Percentiles rank a stretch among this genome's conserved stretches.
Evolutionary conservation across 805 yeast genomes (phyloP).

Genomic region (Metschnikowia amazonensis): DNA sequence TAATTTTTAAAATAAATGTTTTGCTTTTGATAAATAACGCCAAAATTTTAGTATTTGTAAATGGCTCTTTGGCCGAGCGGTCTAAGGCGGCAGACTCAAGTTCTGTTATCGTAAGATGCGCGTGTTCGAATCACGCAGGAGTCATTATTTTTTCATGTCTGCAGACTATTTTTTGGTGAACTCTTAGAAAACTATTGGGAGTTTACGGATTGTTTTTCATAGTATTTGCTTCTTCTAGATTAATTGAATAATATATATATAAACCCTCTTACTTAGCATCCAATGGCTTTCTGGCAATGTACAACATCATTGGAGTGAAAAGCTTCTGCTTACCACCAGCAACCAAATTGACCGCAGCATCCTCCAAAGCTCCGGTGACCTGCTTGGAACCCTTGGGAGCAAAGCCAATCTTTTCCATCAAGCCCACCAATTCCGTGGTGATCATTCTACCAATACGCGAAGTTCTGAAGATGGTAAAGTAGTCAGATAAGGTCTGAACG

Average conservation of each 20-base stretch:
- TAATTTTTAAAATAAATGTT: too few relatives aligned
- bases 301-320: conserved; percentile 98
- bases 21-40: too few relatives aligned
- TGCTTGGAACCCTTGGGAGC: conserved; percentile 89
- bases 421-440: conserved; percentile 75
- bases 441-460: conserved; percentile 79
- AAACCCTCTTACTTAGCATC: conserved; percentile 13
- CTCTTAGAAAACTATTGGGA: background rate
- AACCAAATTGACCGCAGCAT: conserved; percentile 93
- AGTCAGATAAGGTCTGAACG: conserved; percentile 72
- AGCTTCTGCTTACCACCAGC: conserved; percentile 86
- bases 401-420: conserved; percentile 78
- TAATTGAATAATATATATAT: background rate
- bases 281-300: conserved; percentile 78
- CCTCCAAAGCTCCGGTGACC: conserved; percentile 91
- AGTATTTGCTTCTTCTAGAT: background rate
- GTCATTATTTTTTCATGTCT: conserved; percentile 15
- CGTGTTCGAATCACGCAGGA: conserved; percentile 24
- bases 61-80: conserved; percentile 22
- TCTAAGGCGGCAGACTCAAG: conserved; percentile 22
- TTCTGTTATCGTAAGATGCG: conserved; percentile 24
- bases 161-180: background rate
- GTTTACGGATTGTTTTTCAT: background rate
- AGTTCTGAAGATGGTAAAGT: conserved; percentile 84
- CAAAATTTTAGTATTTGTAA: too few relatives aligned